Percentiles rank a stretch among this genome's conserved stretches.
Evolutionary conservation across 1,139 yeast species (phyloP).

Genomic region (Yamadazyma buinensis): DNA sequence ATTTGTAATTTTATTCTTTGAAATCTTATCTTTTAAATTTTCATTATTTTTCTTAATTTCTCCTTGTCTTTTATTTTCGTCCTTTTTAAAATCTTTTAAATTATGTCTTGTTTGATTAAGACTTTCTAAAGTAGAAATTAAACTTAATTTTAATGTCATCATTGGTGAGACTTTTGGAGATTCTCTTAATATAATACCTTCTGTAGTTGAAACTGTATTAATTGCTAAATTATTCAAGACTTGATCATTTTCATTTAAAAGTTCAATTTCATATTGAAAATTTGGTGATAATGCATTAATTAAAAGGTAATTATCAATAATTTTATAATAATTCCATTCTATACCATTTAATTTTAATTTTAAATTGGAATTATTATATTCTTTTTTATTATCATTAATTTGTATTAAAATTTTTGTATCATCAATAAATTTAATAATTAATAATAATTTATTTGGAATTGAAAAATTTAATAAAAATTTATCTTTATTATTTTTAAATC

Average conservation of each 20-base stretch:
- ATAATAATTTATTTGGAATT: slow-evolving; percentile 9
- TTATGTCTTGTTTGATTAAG: slow-evolving; percentile 47
- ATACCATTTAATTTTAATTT: slow-evolving; percentile 56
- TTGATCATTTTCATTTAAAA: slow-evolving; percentile 29
- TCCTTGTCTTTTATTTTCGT: slow-evolving; percentile 52
- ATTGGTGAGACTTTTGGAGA: slow-evolving; percentile 40
- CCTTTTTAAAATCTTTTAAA: slow-evolving; percentile 58
- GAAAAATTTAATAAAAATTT: slow-evolving; percentile 11
- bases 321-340: slow-evolving; percentile 53
- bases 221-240: slow-evolving; percentile 24
- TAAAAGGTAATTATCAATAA: slow-evolving; percentile 37
- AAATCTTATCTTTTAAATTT: slow-evolving; percentile 44
- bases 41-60: slow-evolving; percentile 60
- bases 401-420: slow-evolving; percentile 36
- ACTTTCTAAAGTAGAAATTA: slow-evolving; percentile 56
- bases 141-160: slow-evolving; percentile 59
- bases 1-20: slow-evolving; percentile 26
- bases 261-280: slow-evolving; percentile 65
- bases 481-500: slow-evolving; percentile 19
- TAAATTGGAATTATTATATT: slow-evolving; percentile 27
- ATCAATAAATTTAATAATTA: slow-evolving; percentile 29
- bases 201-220: slow-evolving; percentile 31
- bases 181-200: slow-evolving; percentile 9
- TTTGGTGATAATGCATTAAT: slow-evolving; percentile 66
- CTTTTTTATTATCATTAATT: slow-evolving; percentile 28